Conservation (phyloP, 1,284 basidiomycete species). For the Vanrija sp. region DNA sequence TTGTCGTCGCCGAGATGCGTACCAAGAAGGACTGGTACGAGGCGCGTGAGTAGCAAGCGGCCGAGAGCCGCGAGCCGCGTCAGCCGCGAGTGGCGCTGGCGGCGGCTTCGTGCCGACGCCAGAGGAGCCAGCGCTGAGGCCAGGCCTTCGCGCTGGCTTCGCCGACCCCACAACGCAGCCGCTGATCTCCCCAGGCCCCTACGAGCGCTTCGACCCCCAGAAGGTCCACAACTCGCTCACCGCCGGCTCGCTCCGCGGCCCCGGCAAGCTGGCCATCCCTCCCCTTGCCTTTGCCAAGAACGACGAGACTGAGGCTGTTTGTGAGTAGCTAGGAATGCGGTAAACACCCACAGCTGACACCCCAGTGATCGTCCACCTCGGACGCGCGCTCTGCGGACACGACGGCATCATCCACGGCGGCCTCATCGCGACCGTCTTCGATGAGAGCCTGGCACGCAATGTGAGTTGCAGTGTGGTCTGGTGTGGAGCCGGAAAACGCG, state of each 20-base stretch:
- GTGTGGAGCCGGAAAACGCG: no score
- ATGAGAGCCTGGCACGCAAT: conserved; percentile 77
- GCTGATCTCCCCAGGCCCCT: conserved; percentile 62
- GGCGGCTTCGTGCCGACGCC: no score
- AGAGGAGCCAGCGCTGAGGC: no score
- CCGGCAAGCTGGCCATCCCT: conserved; percentile 72
- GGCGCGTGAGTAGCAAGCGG: conserved; percentile 40
- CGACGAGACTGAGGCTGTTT: conserved; percentile 67
- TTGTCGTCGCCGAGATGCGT: conserved; percentile 57
- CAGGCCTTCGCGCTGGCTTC: conserved; percentile 11
- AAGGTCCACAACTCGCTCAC: conserved; percentile 72
- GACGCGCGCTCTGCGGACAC: conserved; percentile 77
- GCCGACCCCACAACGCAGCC: conserved; percentile 55
- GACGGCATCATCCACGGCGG: conserved; percentile 94
- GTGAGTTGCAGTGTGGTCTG: conserved; percentile 52
- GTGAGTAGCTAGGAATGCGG: conserved; percentile 21
- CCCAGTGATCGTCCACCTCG: conserved; percentile 68
- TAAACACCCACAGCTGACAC: neutral
- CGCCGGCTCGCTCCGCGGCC: conserved; percentile 76
- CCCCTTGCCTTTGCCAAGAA: conserved; percentile 69
- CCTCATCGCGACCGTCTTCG: conserved; percentile 79
- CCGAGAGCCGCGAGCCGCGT: conserved; percentile 5
- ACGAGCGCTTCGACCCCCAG: conserved; percentile 60
- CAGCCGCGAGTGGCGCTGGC: neutral
- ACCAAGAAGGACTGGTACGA: conserved; percentile 45